Conservation (phyloP, 805 yeast species). For the Grigorovia yakushimaensis region DNA sequence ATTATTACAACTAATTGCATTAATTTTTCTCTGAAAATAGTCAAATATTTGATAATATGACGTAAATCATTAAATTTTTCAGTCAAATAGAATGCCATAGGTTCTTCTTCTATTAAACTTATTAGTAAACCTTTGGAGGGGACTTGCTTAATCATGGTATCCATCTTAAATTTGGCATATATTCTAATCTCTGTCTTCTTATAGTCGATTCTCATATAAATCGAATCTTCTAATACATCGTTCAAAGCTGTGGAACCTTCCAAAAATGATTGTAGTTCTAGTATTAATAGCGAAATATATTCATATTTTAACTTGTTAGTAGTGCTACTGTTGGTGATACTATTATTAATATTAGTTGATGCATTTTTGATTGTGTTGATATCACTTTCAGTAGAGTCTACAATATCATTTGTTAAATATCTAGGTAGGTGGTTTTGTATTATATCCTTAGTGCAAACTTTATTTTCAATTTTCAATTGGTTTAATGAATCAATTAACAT, state of each 20-base stretch:
- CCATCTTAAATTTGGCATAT: slow-evolving; percentile 25
- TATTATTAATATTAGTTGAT: background rate
- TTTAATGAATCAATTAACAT: slow-evolving; percentile 30
- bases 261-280: slow-evolving; percentile 25
- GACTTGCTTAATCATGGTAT: slow-evolving; percentile 23
- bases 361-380: background rate
- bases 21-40: slow-evolving; percentile 24
- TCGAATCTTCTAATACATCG: slow-evolving; percentile 22
- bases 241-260: slow-evolving; percentile 23
- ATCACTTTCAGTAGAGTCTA: background rate
- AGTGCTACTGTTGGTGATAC: background rate
- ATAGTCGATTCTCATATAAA: slow-evolving; percentile 27
- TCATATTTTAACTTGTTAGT: slow-evolving; percentile 2
- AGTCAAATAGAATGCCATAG: slow-evolving; percentile 21
- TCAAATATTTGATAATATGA: slow-evolving; percentile 19
- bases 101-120: slow-evolving; percentile 19
- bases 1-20: slow-evolving; percentile 27
- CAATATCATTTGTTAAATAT: slow-evolving; percentile 3
- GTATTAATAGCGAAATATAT: slow-evolving; percentile 18
- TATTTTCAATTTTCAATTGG: slow-evolving; percentile 24
- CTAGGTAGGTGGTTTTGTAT: slow-evolving; percentile 14
- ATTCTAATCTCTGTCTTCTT: slow-evolving; percentile 20
- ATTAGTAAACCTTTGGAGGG: slow-evolving; percentile 23
- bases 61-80: slow-evolving; percentile 21
- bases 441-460: slow-evolving; percentile 15